Percentiles rank a stretch among this genome's conserved stretches.
These are phyloP conservation scores for Pythium aristosporum DNA, from an alignment of 352 stramenopile species.

Conservation along the genomic window DNA sequence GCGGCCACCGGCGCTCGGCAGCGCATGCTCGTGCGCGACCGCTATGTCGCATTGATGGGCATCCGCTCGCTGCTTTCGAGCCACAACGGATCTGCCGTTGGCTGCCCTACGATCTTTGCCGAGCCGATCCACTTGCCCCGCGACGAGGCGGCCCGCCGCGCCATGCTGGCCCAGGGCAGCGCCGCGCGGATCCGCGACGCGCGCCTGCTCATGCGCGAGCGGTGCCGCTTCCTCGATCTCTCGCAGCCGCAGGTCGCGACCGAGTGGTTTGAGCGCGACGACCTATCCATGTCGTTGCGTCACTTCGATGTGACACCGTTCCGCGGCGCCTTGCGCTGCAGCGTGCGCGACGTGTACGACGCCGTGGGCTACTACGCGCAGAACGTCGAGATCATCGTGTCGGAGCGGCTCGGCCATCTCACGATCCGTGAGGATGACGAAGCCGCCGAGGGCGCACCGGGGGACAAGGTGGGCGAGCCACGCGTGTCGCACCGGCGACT, in stretches of 20 bases:
- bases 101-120: background rate
- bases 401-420: slow-evolving; percentile 18
- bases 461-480: background rate
- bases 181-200: slow-evolving; percentile 40
- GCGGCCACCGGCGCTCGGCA: background rate
- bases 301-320: slow-evolving; percentile 55
- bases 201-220: slow-evolving; percentile 36
- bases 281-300: slow-evolving; percentile 34
- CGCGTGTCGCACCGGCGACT: slow-evolving; percentile 14
- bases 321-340: slow-evolving; percentile 17
- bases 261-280: slow-evolving; percentile 37
- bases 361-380: slow-evolving; percentile 44
- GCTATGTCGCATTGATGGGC: slow-evolving; percentile 9
- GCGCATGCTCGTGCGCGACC: background rate
- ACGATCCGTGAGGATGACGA: slow-evolving; percentile 26
- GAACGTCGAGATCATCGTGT: slow-evolving; percentile 33
- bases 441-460: background rate
- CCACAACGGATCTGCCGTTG: slow-evolving; percentile 1
- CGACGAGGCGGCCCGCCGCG: slow-evolving; percentile 26
- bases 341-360: slow-evolving; percentile 44
- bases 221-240: slow-evolving; percentile 33
- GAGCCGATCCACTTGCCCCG: slow-evolving; percentile 11
- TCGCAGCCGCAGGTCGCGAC: slow-evolving; percentile 36
- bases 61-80: slow-evolving; percentile 15
- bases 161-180: slow-evolving; percentile 40